Evolutionary conservation across 768 basidiomycete species (phyloP).

Genomic region (Lactarius hatsudake): DNA sequence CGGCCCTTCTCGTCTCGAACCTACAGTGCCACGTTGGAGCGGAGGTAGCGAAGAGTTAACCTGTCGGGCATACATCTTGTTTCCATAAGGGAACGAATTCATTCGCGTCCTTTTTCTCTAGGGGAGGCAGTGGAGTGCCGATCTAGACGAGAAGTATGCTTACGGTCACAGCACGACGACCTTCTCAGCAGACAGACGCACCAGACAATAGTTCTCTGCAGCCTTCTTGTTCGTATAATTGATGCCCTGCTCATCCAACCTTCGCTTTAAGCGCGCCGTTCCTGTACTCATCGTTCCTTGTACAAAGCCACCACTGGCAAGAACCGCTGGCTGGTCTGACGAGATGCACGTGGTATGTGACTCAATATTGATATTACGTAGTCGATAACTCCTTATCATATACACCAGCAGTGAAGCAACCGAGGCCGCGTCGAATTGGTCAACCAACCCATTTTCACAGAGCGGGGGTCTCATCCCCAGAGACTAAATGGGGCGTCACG

Average conservation of each 20-base stretch:
- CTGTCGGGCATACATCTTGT: slow-evolving; percentile 68
- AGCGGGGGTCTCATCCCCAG: no score
- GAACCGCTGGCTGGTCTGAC: not conserved
- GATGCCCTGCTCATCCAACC: slow-evolving; percentile 76
- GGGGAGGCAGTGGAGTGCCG: slow-evolving; percentile 89
- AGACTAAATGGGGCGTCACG: no score
- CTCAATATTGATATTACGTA: no score
- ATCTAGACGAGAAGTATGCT: slow-evolving; percentile 50
- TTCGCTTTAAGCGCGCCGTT: slow-evolving; percentile 69
- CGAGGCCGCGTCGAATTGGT: no score
- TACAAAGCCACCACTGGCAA: not conserved
- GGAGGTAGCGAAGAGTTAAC: slow-evolving; percentile 26
- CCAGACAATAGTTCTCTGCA: slow-evolving; percentile 84
- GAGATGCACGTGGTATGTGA: not conserved
- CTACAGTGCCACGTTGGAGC: slow-evolving; percentile 38
- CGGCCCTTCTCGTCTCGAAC: slow-evolving; percentile 93
- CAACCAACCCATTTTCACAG: no score
- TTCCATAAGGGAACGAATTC: slow-evolving; percentile 99
- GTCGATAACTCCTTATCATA: no score
- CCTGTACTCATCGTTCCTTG: slow-evolving; percentile 36
- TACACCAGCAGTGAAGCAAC: no score
- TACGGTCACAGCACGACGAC: slow-evolving; percentile 5
- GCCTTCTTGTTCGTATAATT: slow-evolving; percentile 67
- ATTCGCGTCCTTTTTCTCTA: slow-evolving; percentile 90
- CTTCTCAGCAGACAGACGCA: slow-evolving; percentile 35